Percentiles rank a stretch among this genome's conserved stretches.
Conservation (phyloP, 169 alveolate genomes). For the Besnoitia besnoiti region DNA sequence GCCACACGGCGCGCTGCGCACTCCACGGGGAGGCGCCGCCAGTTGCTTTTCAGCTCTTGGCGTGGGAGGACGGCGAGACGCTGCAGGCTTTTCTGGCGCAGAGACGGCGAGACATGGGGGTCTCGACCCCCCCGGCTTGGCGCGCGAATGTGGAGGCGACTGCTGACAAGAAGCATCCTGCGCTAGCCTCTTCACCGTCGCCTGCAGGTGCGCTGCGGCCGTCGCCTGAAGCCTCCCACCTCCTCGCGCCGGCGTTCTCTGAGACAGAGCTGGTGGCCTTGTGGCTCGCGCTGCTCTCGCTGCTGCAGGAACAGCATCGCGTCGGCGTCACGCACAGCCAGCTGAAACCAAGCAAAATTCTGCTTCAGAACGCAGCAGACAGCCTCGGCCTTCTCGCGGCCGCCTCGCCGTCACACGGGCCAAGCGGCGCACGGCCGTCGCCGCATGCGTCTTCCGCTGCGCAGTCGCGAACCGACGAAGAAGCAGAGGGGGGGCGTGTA, state of each 20-base stretch:
- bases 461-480: no score
- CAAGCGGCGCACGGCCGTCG: no score
- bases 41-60: neutral
- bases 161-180: no score
- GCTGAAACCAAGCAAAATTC: conserved; percentile 4
- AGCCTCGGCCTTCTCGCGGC: neutral
- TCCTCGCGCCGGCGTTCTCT: neutral
- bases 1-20: neutral
- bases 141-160: no score
- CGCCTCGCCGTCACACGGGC: no score
- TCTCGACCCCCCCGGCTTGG: no score
- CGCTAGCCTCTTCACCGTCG: neutral
- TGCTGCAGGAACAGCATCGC: neutral
- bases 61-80: neutral
- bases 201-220: neutral
- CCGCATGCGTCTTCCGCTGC: no score
- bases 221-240: no score
- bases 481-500: no score
- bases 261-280: neutral
- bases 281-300: conserved; percentile 2
- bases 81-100: neutral
- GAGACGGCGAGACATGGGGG: neutral
- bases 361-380: neutral
- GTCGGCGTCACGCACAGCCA: conserved; percentile 17
- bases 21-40: conserved; percentile 5